Evolutionary conservation across 75 land plant species (phyloP), one percentile per base, ranked within the genome.

Genomic region (Pinus albicaulis): DNA sequence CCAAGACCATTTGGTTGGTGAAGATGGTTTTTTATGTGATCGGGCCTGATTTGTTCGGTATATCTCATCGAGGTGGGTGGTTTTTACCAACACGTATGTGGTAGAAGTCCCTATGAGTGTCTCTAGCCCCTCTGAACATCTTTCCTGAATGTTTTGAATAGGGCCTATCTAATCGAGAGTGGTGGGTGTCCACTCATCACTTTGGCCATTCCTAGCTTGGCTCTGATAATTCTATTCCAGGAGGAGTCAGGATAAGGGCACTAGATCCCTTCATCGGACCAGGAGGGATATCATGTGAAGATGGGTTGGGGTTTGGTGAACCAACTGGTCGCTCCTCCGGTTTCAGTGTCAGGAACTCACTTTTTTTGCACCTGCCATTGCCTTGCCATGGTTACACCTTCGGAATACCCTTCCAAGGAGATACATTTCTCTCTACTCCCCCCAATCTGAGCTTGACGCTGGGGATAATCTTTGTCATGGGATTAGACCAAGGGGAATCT

Each of bases 171-270:
- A 63, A 63, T 14, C 10, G n/a, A 7, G 66, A 63, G 66, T 26
- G 66, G 31, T 63, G 66, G 66, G 66, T 63, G 66, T 63, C 31
- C 59, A 17, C 59, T 58, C 59, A 58, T 58, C 3, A 63, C 28
- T 63, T 63, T 31, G 31, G 0, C 66, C 66, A 63, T 63, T 63
- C 22, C 66, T 63, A 17, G 60, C 60, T 59, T 17, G 20, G 60
- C 4, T 59, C 22, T 17, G 0, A 59, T 16, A 59, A 17, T n/a
- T 0, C 20, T 17, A 59, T 59, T 59, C 5, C 19, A 16, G 20
- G 22, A 59, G 20, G 48, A 41, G 48, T 41, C 7, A 0, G 20
- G 60, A 59, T 59, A 58, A 58, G 59, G 59, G 59, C 59, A 58
- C 59, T 58, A 0, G 59, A 58, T 58, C 17, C 59, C n/a, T 58